A percentile compares a stretch with the other conserved stretches of the same genome.
These are phyloP conservation scores for Boletus subcaerulescens DNA, from an alignment of 768 basidiomycete species.

Conservation along the genomic window DNA sequence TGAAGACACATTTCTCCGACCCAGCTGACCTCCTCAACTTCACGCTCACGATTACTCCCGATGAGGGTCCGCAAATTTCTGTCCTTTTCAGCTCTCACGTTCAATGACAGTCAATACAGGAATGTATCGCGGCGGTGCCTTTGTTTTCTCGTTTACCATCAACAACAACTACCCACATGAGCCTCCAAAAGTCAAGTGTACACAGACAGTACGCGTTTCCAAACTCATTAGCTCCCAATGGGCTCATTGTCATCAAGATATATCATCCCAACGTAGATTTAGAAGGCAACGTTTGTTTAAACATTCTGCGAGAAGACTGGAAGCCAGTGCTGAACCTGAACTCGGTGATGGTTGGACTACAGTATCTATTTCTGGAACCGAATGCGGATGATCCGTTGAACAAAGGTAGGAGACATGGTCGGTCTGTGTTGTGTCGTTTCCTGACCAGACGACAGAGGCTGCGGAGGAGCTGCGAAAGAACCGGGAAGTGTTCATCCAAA, in stretches of 20 bases:
- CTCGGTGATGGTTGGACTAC: conserved; percentile 96
- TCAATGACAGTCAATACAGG: conserved; percentile 45
- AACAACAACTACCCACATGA: conserved; percentile 99
- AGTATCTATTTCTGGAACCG: conserved; percentile 97
- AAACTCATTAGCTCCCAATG: neutral
- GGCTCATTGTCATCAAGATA: conserved; percentile 54
- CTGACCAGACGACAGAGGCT: conserved; percentile 62
- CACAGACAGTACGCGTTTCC: conserved; percentile 67
- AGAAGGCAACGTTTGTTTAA: conserved; percentile 97
- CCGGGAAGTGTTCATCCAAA: conserved; percentile 75
- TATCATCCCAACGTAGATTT: conserved; percentile 99
- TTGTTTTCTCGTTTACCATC: conserved; percentile 93
- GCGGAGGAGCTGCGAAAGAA: conserved; percentile 91
- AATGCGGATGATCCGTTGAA: conserved; percentile 98
- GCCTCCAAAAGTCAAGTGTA: conserved; percentile 98
- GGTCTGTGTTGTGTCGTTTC: neutral
- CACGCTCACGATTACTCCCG: conserved; percentile 89
- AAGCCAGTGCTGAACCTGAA: conserved; percentile 98
- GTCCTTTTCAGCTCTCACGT: neutral
- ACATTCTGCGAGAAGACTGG: conserved; percentile 99
- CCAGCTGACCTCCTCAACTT: conserved; percentile 95
- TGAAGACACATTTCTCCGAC: conserved; percentile 94
- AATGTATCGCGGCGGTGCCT: conserved; percentile 96
- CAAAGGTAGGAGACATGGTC: conserved; percentile 67
- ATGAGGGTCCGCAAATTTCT: conserved; percentile 68